Base-by-base conservation (phyloP, 2,329 filamentous ascomycete species). In the Penicillium sp. region DNA sequence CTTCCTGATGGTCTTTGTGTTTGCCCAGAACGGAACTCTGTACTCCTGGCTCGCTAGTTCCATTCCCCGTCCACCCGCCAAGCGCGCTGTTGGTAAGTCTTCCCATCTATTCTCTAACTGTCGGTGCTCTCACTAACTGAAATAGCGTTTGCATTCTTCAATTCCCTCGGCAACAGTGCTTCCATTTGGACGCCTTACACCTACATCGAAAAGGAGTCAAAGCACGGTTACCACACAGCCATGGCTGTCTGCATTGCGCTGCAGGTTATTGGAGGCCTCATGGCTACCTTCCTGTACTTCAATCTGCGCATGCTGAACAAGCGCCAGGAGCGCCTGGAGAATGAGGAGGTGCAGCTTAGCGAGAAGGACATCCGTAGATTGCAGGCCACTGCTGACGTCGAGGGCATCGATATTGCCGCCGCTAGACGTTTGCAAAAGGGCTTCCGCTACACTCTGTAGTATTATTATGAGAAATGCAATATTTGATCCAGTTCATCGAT, bases 1-100 rank as follows among this genome's bases (percentile, higher is more conserved):
- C 54, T 84, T 84, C 73, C 69, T 83, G 38, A 80, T 83, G 73
- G 77, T 78, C 7, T 82, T 84, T 59, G 76, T 84, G 53, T 84
- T 84, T 60, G 76, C 79, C 14, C 80, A 65, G 32, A 64, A 64
- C 31, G 62, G 57, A 21, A 63, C 63, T 14, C 39, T 65, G 2
- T 65, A 62, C 42, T 65, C 63, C 5, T 65, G 81, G 81, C 80
- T 83, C 47, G 77, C 77, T 1, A 77, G 75, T 34, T 75, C 77
- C 2, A 76, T 84, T 29, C 77, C 80, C 0, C 77, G 81, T 0
- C 81, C 81, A 0, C 79, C 81, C 0, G 81, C 80, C 1, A 84
- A 84, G 66, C 78, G 81, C 40, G 81, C 81, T 1, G 81, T 80
- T 1, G 52, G 52, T 54, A 46, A 50, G 52, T 54, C 2, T 34